These are phyloP conservation scores for Drechmeria coniospora DNA, from an alignment of 2,329 filamentous ascomycete species.

Conservation along the genomic window DNA sequence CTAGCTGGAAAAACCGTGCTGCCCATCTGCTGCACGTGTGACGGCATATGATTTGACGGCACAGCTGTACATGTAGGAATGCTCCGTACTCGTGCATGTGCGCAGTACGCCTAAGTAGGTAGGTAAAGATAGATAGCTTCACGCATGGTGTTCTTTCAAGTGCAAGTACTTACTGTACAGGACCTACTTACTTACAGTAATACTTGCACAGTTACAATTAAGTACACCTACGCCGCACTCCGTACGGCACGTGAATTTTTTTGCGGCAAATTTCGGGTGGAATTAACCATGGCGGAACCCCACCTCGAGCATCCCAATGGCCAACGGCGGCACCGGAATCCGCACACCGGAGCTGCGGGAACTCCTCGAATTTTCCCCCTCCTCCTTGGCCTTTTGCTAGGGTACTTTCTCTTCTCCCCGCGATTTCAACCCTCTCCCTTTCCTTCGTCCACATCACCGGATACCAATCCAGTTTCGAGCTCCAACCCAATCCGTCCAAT, in stretches of 20 bases:
- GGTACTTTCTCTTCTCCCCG: conserved; percentile 5
- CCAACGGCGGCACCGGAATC: conserved; percentile 5
- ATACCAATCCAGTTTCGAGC: conserved; percentile 10
- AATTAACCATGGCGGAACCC: conserved; percentile 16
- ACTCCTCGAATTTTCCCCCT: conserved; percentile 26
- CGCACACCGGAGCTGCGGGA: conserved; percentile 16
- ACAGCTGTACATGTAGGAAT: no score
- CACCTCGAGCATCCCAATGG: conserved; percentile 11
- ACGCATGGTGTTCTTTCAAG: no score
- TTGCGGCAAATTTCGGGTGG: conserved; percentile 5
- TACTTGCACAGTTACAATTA: no score
- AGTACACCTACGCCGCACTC: no score
- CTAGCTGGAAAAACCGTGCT: no score
- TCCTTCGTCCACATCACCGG: conserved; percentile 13
- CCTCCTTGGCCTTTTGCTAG: conserved; percentile 20
- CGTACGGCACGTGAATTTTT: background rate
- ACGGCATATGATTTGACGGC: no score
- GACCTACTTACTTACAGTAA: no score
- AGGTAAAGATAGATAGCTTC: no score
- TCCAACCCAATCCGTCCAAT: conserved; percentile 11
- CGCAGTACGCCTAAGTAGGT: no score
- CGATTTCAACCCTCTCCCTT: conserved; percentile 8
- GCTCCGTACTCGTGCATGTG: no score
- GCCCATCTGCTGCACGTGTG: no score
- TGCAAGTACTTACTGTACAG: no score